Conservation (phyloP, 1,139 yeast genomes). For the Protomyces lactucae-debilis region DNA sequence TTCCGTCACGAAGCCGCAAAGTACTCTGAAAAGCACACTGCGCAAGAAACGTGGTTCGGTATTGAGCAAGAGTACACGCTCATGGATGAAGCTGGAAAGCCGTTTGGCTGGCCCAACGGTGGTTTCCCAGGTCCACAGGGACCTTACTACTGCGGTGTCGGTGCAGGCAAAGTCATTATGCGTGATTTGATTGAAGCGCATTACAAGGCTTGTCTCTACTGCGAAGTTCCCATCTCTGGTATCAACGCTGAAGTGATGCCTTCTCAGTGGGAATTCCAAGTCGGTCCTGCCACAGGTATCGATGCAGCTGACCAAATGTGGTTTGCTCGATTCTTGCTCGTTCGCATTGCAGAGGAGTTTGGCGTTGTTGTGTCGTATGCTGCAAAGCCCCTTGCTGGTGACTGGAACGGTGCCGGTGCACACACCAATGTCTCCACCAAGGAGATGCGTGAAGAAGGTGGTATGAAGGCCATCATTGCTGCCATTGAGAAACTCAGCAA, state of each 20-base stretch:
- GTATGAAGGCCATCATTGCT: conserved; percentile 86
- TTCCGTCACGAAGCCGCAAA: conserved; percentile 97
- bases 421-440: conserved; percentile 96
- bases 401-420: conserved; percentile 99
- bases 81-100: conserved; percentile 82
- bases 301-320: conserved; percentile 96
- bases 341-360: conserved; percentile 96
- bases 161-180: conserved; percentile 96
- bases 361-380: conserved; percentile 98
- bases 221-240: conserved; percentile 88
- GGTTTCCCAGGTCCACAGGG: conserved; percentile 99
- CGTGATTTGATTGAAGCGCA: conserved; percentile 98
- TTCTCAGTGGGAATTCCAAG: conserved; percentile 99
- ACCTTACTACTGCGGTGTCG: conserved; percentile 99
- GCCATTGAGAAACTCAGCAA: conserved; percentile 90
- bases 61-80: conserved; percentile 97
- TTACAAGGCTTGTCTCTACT: conserved; percentile 93
- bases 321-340: conserved; percentile 88
- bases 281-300: conserved; percentile 95
- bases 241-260: conserved; percentile 99
- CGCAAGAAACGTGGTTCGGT: conserved; percentile 92
- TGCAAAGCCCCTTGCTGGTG: conserved; percentile 98
- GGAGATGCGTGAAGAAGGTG: conserved; percentile 89
- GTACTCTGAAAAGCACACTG: conserved; percentile 87
- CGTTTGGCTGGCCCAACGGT: conserved; percentile 99